Conservation (phyloP, 1,284 basidiomycete genomes). For the Sporisorium reilianum region DNA sequence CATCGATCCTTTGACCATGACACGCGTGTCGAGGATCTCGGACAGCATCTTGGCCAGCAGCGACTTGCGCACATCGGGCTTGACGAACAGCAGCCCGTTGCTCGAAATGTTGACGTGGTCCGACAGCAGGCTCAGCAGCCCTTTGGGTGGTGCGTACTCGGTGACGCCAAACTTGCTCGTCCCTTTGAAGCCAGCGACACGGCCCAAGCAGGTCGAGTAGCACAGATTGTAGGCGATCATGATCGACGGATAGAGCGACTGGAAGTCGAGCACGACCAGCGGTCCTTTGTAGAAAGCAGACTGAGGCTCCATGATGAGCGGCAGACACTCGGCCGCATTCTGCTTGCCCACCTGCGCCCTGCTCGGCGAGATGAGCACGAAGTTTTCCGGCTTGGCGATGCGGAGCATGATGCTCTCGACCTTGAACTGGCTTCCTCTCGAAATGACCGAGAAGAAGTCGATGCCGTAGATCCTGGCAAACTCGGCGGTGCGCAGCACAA, state of each 20-base stretch:
- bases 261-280: conserved; percentile 91
- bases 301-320: conserved; percentile 92
- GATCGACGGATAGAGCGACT: conserved; percentile 92
- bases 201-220: conserved; percentile 87
- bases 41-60: conserved; percentile 90
- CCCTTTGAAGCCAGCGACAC: conserved; percentile 84
- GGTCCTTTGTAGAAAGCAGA: conserved; percentile 94
- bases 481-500: conserved; percentile 73
- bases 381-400: conserved; percentile 93
- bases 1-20: conserved; percentile 97
- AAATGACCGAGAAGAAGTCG: conserved; percentile 95
- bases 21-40: conserved; percentile 92
- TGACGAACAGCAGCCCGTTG: conserved; percentile 94
- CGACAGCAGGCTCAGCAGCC: conserved; percentile 70
- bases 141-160: conserved; percentile 79
- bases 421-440: conserved; percentile 95
- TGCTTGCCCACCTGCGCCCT: conserved; percentile 74
- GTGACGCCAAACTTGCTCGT: conserved; percentile 85
- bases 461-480: conserved; percentile 97
- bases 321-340: conserved; percentile 94
- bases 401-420: conserved; percentile 98
- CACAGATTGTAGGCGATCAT: conserved; percentile 94
- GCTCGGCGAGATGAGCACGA: conserved; percentile 64
- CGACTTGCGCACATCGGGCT: conserved; percentile 83
- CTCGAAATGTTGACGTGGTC: conserved; percentile 71